These are phyloP conservation scores for Aaosphaeria arxii DNA, from an alignment of 2,329 filamentous ascomycete species.

Conservation along the genomic window DNA sequence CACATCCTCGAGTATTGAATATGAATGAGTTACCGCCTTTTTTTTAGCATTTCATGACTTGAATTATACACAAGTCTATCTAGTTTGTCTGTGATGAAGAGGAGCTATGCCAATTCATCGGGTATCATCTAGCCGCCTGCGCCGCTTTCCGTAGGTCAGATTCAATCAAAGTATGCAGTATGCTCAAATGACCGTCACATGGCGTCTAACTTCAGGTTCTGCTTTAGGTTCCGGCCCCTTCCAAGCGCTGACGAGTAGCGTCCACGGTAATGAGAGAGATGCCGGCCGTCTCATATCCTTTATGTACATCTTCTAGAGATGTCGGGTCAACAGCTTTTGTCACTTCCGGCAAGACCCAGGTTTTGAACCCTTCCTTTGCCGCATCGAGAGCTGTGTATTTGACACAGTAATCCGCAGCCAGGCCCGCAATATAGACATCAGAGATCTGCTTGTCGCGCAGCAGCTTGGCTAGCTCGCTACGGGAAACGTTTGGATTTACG, in stretches of 20 bases:
- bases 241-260: slow-evolving; percentile 11
- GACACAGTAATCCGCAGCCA: slow-evolving; percentile 91
- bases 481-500: slow-evolving; percentile 54
- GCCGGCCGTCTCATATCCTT: slow-evolving; percentile 56
- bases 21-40: too few relatives aligned
- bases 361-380: slow-evolving; percentile 68
- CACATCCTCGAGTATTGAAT: too few relatives aligned
- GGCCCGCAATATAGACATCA: slow-evolving; percentile 79
- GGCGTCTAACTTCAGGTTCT: too few relatives aligned
- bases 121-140: too few relatives aligned
- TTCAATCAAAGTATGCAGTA: too few relatives aligned
- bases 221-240: too few relatives aligned
- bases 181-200: too few relatives aligned
- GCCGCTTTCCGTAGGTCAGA: too few relatives aligned
- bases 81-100: too few relatives aligned
- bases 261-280: slow-evolving; percentile 61
- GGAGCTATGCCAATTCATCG: too few relatives aligned
- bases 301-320: slow-evolving; percentile 56
- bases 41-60: too few relatives aligned
- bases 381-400: slow-evolving; percentile 78
- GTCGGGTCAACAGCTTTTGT: slow-evolving; percentile 67
- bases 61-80: too few relatives aligned
- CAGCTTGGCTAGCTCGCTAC: slow-evolving; percentile 58
- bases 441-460: slow-evolving; percentile 62
- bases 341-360: slow-evolving; percentile 74